These are phyloP conservation scores for Scenedesmus sp. DNA, from an alignment of 163 green algal species.

Conservation along the genomic window DNA sequence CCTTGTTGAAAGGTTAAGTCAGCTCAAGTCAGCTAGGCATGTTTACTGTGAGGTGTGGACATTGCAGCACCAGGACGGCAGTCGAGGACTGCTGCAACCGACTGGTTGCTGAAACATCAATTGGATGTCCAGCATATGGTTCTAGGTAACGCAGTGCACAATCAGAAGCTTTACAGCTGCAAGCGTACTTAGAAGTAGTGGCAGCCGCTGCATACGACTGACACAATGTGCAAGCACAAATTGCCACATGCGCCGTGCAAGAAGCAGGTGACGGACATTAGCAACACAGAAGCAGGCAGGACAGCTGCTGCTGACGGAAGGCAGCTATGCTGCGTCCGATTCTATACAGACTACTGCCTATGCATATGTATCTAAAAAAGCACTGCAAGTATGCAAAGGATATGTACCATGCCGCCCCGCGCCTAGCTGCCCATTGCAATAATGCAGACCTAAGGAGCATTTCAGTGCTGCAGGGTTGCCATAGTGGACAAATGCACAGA, in stretches of 20 bases:
- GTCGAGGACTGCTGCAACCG: too few species aligned
- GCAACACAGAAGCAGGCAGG: neutral
- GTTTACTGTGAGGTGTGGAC: too few species aligned
- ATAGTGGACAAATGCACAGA: neutral
- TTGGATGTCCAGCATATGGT: neutral
- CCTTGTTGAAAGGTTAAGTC: too few species aligned
- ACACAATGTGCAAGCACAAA: neutral
- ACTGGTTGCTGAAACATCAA: neutral
- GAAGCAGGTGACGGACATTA: neutral
- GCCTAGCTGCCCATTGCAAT: neutral
- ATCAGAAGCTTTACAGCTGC: neutral
- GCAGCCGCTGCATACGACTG: neutral
- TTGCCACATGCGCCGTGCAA: neutral
- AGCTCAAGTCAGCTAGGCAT: too few species aligned
- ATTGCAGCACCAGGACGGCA: too few species aligned
- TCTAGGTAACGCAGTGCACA: neutral
- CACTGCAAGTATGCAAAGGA: too few species aligned
- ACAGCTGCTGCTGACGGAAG: neutral
- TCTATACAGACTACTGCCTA: neutral
- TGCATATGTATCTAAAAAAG: neutral
- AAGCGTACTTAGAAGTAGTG: neutral
- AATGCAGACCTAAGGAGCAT: neutral
- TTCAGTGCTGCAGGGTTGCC: neutral
- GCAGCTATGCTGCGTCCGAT: neutral
- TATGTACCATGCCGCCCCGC: neutral